Conservation (phyloP, 306 rosid species). For the Dryas octopetala region DNA sequence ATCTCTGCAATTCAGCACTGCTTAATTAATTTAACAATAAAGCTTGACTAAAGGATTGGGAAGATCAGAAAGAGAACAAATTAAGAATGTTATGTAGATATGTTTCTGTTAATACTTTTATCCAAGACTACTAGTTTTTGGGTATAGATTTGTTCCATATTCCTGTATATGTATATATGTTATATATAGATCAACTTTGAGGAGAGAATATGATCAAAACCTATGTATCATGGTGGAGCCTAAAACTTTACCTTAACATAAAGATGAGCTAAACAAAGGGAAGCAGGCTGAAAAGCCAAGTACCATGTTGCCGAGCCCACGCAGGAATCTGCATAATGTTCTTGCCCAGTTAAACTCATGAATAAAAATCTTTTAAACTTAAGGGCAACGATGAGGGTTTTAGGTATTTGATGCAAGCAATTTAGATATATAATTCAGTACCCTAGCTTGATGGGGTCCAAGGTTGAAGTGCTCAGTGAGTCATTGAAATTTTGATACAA, state of each 20-base stretch:
- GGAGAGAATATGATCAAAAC: not conserved
- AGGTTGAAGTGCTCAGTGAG: slow-evolving; percentile 56
- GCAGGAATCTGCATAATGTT: slow-evolving; percentile 1
- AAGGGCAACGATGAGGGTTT: slow-evolving; percentile 28
- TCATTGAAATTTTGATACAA: slow-evolving; percentile 38
- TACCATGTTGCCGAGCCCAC: slow-evolving; percentile 20
- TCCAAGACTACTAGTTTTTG: not conserved
- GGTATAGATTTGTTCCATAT: not conserved
- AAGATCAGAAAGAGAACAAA: not conserved
- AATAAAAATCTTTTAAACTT: slow-evolving; percentile 2
- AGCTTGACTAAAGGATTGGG: not conserved
- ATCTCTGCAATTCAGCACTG: not conserved
- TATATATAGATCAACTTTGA: not conserved
- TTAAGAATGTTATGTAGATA: not conserved
- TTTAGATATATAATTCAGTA: slow-evolving; percentile 7
- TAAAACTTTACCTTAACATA: slow-evolving; percentile 12
- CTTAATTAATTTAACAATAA: not conserved
- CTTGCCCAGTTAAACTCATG: slow-evolving; percentile 23
- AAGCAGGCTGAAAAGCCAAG: slow-evolving; percentile 24
- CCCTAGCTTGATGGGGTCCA: slow-evolving; percentile 33
- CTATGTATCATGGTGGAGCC: not conserved
- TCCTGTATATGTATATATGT: not conserved
- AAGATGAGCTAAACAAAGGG: slow-evolving; percentile 7
- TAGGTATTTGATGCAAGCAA: slow-evolving; percentile 42
- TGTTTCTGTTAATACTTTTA: not conserved